Conservation (phyloP, 2,329 filamentous ascomycete species). For the Ophiostoma quercus region DNA sequence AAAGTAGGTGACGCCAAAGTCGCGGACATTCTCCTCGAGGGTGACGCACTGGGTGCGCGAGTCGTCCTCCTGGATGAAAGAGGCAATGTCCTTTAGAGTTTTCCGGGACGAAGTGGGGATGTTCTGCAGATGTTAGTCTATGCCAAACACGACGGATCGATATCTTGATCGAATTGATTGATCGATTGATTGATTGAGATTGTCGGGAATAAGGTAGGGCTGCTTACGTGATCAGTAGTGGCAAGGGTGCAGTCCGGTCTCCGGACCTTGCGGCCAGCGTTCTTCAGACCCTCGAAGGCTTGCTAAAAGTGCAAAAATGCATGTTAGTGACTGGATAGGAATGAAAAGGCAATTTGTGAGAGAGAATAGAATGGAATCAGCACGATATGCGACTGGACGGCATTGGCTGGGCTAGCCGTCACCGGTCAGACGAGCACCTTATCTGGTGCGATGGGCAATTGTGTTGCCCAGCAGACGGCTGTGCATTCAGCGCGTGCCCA, state of each 20-base stretch:
- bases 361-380: not conserved
- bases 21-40: constrained; percentile 94
- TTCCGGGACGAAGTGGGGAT: constrained; percentile 88
- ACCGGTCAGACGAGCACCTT: not conserved
- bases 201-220: not conserved
- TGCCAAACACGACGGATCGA: not conserved
- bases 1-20: constrained; percentile 95
- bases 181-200: not conserved
- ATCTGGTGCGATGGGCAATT: not conserved
- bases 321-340: constrained; percentile 12
- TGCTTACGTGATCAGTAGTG: constrained; percentile 87
- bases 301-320: constrained; percentile 50
- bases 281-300: constrained; percentile 93
- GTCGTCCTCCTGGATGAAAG: constrained; percentile 92
- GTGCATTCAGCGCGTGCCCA: not conserved
- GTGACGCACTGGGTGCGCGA: constrained; percentile 91
- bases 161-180: not conserved
- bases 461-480: not conserved
- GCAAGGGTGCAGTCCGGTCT: constrained; percentile 94
- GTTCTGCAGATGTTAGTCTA: constrained; percentile 55
- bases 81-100: constrained; percentile 85
- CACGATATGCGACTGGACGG: not conserved
- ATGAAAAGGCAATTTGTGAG: not conserved
- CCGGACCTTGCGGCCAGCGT: constrained; percentile 80
- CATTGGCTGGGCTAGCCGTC: not conserved